Conservation (phyloP, 352 stramenopile genomes). For the Phytophthora sp. region DNA sequence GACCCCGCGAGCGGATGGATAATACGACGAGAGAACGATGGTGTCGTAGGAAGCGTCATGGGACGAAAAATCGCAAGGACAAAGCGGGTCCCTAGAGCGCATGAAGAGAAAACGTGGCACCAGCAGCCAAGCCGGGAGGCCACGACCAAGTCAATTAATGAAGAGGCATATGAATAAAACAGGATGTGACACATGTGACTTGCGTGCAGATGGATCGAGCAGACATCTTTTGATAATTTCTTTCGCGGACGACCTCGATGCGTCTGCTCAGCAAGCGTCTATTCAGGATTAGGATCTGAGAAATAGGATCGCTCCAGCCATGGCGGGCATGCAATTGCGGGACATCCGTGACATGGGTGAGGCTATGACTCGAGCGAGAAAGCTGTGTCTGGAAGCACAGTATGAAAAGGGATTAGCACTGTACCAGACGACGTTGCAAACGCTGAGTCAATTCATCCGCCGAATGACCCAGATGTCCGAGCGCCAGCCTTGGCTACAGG, state of each 20-base stretch:
- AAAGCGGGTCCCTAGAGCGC: constrained; percentile 23
- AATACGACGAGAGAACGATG: constrained; percentile 25
- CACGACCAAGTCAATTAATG: constrained; percentile 18
- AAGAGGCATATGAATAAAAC: constrained; percentile 30
- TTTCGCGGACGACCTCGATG: constrained; percentile 10
- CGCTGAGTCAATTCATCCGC: constrained; percentile 68
- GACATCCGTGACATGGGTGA: constrained; percentile 80
- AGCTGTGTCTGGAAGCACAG: constrained; percentile 69
- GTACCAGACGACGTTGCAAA: constrained; percentile 63
- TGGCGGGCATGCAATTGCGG: constrained; percentile 57
- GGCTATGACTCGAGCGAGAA: constrained; percentile 56
- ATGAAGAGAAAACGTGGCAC: constrained; percentile 18
- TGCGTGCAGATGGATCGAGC: not conserved
- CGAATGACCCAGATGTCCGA: constrained; percentile 74
- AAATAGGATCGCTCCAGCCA: constrained; percentile 8
- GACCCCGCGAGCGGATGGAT: constrained; percentile 1
- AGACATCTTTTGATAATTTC: constrained; percentile 10
- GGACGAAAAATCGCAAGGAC: constrained; percentile 30
- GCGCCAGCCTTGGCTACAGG: constrained; percentile 83
- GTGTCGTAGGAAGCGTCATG: constrained; percentile 35
- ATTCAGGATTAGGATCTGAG: constrained; percentile 10
- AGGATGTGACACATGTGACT: constrained; percentile 25
- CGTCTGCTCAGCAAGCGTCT: constrained; percentile 6
- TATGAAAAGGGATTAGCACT: constrained; percentile 68
- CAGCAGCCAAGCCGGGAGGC: not conserved